Evolutionary conservation across 1,284 basidiomycete genomes (phyloP), one percentile per base, ranked within the genome.

Genomic region (Tilletiopsis washingtonensis): DNA sequence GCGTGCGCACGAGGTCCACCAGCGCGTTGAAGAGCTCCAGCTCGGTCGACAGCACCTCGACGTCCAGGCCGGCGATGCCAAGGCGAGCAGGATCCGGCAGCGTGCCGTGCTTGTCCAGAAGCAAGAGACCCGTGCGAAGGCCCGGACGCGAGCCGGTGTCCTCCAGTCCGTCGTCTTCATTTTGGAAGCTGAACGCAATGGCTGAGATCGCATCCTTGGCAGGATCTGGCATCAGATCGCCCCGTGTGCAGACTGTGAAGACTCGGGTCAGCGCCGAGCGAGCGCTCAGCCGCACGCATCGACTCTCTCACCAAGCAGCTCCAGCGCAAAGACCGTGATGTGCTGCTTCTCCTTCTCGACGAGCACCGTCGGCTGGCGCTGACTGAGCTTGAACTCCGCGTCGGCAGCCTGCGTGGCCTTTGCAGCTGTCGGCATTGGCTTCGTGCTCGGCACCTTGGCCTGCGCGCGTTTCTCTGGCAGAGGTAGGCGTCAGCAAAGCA

Each of bases 291-390:
- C n/a, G n/a, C n/a, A n/a, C n/a, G n/a, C n/a, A n/a, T n/a, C n/a
- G n/a, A n/a, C n/a, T n/a, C n/a, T n/a, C n/a, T n/a, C n/a, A n/a
- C n/a, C n/a, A 68, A 91, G 87, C 1, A 91, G 75, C 72, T 97
- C 93, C 41, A 96, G 70, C 2, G 85, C 82, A 40, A 97, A 74
- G 7, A 88, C 77, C 0, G 84, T 82, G 85, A 97, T 89, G 66
- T 80, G 80, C 58, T 85, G 83, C 51, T 79, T 81, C 67, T 82
- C 83, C 23, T 86, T 80, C 43, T 43, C 40, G 4, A 59, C 59
- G 21, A 57, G 38, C n/a, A 46, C 42, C 3, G 59, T 59, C 4
- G 56, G 43, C 40, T 61, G 46, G 41, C 62, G 54, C 38, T 65
- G 65, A 12, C 62, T 65, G 25, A 65, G 50, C 47, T 65, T 67